Base-by-base conservation (phyloP, 2,329 filamentous ascomycete genomes). In the Ophiostoma himal-ulmi region DNA sequence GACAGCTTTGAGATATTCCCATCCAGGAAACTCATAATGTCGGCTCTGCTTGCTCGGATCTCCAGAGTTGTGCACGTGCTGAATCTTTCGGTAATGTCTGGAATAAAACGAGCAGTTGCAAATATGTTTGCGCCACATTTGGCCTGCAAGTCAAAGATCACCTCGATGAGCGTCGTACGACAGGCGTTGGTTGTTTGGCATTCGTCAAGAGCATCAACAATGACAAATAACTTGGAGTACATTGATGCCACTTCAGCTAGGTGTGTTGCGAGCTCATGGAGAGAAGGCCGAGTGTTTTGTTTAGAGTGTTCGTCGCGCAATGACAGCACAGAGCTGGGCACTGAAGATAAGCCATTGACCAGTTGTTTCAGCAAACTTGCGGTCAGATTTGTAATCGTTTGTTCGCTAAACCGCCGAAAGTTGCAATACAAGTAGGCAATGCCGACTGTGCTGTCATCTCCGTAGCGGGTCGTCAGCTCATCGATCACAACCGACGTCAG, bases 361-460 rank as follows among this genome's bases (percentile, higher is more conserved):
- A 62, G 57, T 26, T 62, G 57, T 14, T 34, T 10, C 8, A 62
- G 57, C 57, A 62, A 17, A 14, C 57, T 62, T 14, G 57, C 57
- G 11, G 34, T 5, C 3, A 62, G 26, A 34, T 62, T 26, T 13
- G 26, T 62, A 8, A 34, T 17, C 11, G 34, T 62, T 34, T 62
- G 57, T 6, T 62, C 57, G 13, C 20, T 13, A 30, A 1, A 36
- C 17, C 57, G 34, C n/a, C 57, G 57, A 8, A 62, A 62, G 57
- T 62, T 62, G 57, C 57, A 62, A 14, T 62, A 62, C 13, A 62
- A 17, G 57, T 14, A 62, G 6, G 57, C 57, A 62, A 62, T 62
- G 57, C 57, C 57, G 13, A 62, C 26, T 13, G 26, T 36, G 10
- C 26, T 62, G 20, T 62, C 57, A 11, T 36, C 7, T 36, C 13